These are phyloP conservation scores for Sorghum bicolor DNA, from an alignment of 176 grass and related monocot species.

Conservation along the genomic window Sorghum_bicolor_NCBIv3 NC_012877.2:60716001-60716500, in stretches of 20 bases:
- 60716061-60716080: too few species aligned
- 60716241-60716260: not conserved
- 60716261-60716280: not conserved
- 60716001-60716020: not conserved
- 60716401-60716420: too few species aligned
- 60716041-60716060: too few species aligned
- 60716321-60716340: not conserved
- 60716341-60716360: not conserved
- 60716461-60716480: too few species aligned
- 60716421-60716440: too few species aligned
- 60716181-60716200: not conserved
- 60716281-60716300: not conserved
- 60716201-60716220: not conserved
- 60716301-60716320: not conserved
- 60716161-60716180: not conserved
- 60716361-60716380: not conserved
- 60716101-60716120: too few species aligned
- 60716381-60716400: not conserved
- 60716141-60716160: too few species aligned
- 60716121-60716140: too few species aligned
- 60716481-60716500: too few species aligned
- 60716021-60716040: slow-evolving; percentile 19
- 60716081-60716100: too few species aligned
- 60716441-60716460: too few species aligned
- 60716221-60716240: not conserved